Base-by-base conservation (phyloP, 140 eudicot species). In the Eryngium alpinum region DNA sequence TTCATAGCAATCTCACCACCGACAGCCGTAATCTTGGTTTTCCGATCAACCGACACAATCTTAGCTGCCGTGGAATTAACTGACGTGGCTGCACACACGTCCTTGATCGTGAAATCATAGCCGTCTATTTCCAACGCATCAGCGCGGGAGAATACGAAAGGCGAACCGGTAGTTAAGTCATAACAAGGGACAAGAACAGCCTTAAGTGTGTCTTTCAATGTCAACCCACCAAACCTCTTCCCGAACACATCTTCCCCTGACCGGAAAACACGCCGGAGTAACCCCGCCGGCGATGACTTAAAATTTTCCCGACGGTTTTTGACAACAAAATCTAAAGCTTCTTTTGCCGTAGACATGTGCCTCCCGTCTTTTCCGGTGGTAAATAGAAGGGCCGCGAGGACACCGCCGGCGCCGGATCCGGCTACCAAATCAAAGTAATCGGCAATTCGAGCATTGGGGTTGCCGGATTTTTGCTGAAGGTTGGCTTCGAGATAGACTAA, bases 71-170 rank as follows among this genome's bases (percentile, higher is more conserved):
- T 90, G 14, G 44, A 62, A 17, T 57, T 57, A 17, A 65, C 65
- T 75, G 84, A 32, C 17, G 97, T 91, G 90, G 97, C 97, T 19
- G 86, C 88, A 78, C 97, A 93, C 28, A 93, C 94, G 43, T 83
- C 92, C 70, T 88, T 84, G 91, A 93, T 90, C 82, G 67, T 81
- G 84, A 93, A 93, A 86, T 93, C 96, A 79, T 83, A 92, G 74
- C 97, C 92, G 82, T 88, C 92, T 86, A 90, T 89, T 72, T 93
- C 97, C 53, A 87, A 81, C 19, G 97, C 97, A 75, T 89, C 97
- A 29, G 96, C 97, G 59, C 97, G 96, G 25, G 97, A 93, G 62
- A 93, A 93, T 52, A 93, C 89, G 60, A 91, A 91, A 13, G 96
- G 89, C 5, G 92, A 83, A 6, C 92, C 91, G 4, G 91, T 91